These are phyloP conservation scores for Schizophyllum commune DNA, from an alignment of 1,284 basidiomycete genomes.

Conservation along the genomic window DNA sequence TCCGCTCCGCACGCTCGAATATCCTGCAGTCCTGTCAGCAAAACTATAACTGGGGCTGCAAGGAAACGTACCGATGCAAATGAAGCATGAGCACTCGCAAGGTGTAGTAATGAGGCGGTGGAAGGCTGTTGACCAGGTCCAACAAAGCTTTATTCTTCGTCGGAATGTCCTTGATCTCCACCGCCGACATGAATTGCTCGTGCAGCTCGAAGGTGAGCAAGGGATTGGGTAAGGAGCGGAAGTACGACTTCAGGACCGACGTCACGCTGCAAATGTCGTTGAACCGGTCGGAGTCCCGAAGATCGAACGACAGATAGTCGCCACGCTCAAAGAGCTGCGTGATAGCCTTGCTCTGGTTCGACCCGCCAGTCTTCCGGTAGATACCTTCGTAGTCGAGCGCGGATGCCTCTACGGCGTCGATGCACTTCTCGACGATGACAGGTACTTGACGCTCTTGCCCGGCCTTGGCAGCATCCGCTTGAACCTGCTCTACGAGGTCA, in stretches of 20 bases:
- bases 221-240: slow-evolving; percentile 86
- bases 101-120: slow-evolving; percentile 84
- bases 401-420: slow-evolving; percentile 78
- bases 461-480: slow-evolving; percentile 53
- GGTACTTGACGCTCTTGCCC: slow-evolving; percentile 61
- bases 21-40: slow-evolving; percentile 39
- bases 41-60: neutral
- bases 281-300: slow-evolving; percentile 82
- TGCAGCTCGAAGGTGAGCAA: slow-evolving; percentile 89
- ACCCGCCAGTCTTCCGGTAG: slow-evolving; percentile 95
- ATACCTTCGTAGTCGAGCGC: slow-evolving; percentile 93
- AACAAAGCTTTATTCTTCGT: slow-evolving; percentile 57
- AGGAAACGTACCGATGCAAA: slow-evolving; percentile 59
- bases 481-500: slow-evolving; percentile 78
- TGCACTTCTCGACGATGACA: slow-evolving; percentile 91
- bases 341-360: slow-evolving; percentile 87
- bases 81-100: slow-evolving; percentile 81
- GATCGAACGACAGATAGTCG: slow-evolving; percentile 82
- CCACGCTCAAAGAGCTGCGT: slow-evolving; percentile 93
- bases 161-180: slow-evolving; percentile 59
- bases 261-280: slow-evolving; percentile 98
- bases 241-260: slow-evolving; percentile 95
- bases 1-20: slow-evolving; percentile 60
- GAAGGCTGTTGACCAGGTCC: slow-evolving; percentile 73
- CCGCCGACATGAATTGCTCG: slow-evolving; percentile 79